Conservation (phyloP, 371 early-diverging fungal species). For the Actinomortierella ambigua region DNA sequence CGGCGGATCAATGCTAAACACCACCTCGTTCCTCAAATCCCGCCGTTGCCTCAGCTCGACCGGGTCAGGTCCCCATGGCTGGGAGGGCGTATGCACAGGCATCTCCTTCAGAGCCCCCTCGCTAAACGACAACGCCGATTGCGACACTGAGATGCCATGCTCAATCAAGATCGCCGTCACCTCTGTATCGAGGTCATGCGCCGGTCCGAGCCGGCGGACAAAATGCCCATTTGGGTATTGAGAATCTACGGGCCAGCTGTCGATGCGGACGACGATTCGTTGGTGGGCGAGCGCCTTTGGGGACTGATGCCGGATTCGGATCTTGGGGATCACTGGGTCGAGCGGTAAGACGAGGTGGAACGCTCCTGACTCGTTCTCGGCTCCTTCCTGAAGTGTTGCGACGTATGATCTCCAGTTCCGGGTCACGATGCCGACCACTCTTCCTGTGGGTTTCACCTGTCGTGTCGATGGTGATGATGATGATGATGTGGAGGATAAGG, state of each 20-base stretch:
- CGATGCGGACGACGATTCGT: constrained; percentile 90
- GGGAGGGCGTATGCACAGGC: constrained; percentile 60
- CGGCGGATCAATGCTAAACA: constrained; percentile 88
- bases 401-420: constrained; percentile 92
- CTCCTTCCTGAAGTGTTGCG: constrained; percentile 77
- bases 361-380: constrained; percentile 57
- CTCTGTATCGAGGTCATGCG: constrained; percentile 74
- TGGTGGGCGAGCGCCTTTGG: constrained; percentile 67
- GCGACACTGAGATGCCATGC: constrained; percentile 76
- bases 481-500: too few relatives aligned
- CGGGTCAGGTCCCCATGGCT: constrained; percentile 64
- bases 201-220: constrained; percentile 79
- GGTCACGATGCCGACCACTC: constrained; percentile 83
- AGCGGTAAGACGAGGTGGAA: constrained; percentile 82
- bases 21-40: constrained; percentile 53
- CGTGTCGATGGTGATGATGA: constrained; percentile 7
- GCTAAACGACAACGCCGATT: constrained; percentile 71
- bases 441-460: constrained; percentile 59
- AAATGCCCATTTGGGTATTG: constrained; percentile 92
- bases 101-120: constrained; percentile 70
- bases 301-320: constrained; percentile 88
- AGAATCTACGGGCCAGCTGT: constrained; percentile 80
- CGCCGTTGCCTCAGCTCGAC: constrained; percentile 58
- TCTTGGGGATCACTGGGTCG: constrained; percentile 86
- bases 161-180: constrained; percentile 81